Percentiles rank a stretch among this genome's conserved stretches.
phyloP scores from a whole-genome alignment of 2,329 filamentous ascomycete genomes.

The Coniochaeta sp. region DNA sequence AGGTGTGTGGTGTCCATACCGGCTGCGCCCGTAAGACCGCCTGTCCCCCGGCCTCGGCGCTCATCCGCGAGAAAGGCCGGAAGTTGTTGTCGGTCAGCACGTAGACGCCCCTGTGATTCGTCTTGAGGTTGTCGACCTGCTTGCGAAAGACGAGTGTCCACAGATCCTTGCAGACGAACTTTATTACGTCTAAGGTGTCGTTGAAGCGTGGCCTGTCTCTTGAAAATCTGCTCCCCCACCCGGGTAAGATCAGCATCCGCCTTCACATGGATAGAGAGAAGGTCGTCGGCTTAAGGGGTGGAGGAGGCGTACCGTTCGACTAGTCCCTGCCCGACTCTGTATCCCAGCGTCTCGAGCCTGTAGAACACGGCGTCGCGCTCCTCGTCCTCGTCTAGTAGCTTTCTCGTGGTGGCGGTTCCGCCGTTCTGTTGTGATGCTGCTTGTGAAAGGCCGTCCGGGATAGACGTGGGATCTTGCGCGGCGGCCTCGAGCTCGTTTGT shows the following conservation, averaged over 20 bases:
- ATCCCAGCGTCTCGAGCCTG: conserved; percentile 76
- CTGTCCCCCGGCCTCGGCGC: conserved; percentile 67
- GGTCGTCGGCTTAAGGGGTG: no score
- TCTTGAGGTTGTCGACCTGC: conserved; percentile 97
- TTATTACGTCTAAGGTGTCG: conserved; percentile 91
- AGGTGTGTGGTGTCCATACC: conserved; percentile 40
- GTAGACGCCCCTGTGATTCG: conserved; percentile 95
- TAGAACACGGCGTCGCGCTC: conserved; percentile 79
- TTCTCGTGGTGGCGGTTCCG: background rate
- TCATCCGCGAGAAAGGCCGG: conserved; percentile 84
- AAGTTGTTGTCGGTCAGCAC: conserved; percentile 92
- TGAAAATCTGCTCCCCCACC: conserved; percentile 55
- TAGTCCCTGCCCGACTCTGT: conserved; percentile 85
- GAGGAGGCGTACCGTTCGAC: conserved; percentile 65
- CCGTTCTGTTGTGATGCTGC: background rate
- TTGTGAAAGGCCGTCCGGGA: background rate
- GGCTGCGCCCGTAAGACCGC: conserved; percentile 70
- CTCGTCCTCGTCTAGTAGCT: conserved; percentile 63
- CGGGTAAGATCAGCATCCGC: no score
- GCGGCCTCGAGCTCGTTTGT: conserved; percentile 61
- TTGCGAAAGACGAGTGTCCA: conserved; percentile 94
- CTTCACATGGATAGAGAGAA: background rate
- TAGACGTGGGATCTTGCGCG: conserved; percentile 15
- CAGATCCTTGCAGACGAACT: conserved; percentile 97
- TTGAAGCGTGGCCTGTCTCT: conserved; percentile 80